These are phyloP conservation scores for Trichosanthes truncata DNA, from an alignment of 306 rosid genomes.

Conservation along the genomic window DNA sequence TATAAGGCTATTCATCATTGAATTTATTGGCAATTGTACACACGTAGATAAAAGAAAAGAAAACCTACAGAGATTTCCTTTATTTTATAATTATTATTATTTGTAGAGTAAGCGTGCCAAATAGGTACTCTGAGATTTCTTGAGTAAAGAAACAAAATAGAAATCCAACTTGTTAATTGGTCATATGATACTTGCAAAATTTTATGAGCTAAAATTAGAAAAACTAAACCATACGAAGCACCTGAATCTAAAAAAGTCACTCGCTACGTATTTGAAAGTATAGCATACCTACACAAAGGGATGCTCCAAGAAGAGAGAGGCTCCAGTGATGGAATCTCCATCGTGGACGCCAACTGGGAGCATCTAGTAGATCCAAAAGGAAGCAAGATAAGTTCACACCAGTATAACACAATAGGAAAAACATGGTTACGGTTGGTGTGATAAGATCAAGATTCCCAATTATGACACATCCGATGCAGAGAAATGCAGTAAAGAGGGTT, in stretches of 20 bases:
- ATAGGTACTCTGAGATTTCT: background rate
- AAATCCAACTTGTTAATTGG: background rate
- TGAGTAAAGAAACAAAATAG: background rate
- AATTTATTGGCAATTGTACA: background rate
- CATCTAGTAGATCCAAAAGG: slow-evolving; percentile 97
- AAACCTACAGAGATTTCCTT: background rate
- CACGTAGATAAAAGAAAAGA: background rate
- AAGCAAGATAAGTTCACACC: slow-evolving; percentile 99
- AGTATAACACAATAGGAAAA: slow-evolving; percentile 87
- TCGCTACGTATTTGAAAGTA: slow-evolving; percentile 9
- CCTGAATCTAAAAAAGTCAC: background rate
- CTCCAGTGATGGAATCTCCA: slow-evolving; percentile 99
- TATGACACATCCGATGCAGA: slow-evolving; percentile 84
- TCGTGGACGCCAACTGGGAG: slow-evolving; percentile 99
- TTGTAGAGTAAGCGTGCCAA: background rate
- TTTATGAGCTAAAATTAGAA: background rate
- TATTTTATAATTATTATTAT: background rate
- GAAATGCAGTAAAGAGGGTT: slow-evolving; percentile 81
- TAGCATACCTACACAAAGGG: slow-evolving; percentile 74
- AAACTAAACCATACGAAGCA: background rate
- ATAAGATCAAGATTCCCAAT: slow-evolving; percentile 99
- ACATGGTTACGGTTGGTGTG: slow-evolving; percentile 98
- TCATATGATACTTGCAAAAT: background rate
- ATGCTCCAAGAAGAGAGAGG: slow-evolving; percentile 88
- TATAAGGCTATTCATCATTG: background rate